Evolutionary conservation across 768 basidiomycete species (phyloP).

Genomic region (Tricholoma saponaceum): DNA sequence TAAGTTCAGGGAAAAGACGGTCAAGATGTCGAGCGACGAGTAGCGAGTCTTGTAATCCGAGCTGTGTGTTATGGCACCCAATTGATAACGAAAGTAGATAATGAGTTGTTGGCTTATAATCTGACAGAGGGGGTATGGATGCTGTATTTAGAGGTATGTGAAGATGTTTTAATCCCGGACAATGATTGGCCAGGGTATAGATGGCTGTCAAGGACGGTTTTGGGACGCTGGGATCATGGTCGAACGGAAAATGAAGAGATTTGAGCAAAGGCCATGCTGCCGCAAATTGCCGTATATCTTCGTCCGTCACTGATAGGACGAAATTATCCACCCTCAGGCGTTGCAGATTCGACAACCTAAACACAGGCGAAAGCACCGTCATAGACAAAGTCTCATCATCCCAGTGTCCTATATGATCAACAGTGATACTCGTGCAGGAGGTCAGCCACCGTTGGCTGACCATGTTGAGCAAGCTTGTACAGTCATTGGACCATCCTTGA

Average conservation of each 20-base stretch:
- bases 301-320: background rate
- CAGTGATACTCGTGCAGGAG: background rate
- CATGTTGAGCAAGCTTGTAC: background rate
- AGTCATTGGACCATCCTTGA: slow-evolving; percentile 2
- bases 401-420: slow-evolving; percentile 3
- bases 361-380: background rate
- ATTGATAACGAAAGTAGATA: background rate
- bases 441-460: background rate
- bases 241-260: background rate
- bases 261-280: slow-evolving; percentile 1
- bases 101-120: background rate
- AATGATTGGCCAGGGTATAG: background rate
- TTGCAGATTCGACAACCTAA: background rate
- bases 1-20: background rate
- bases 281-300: background rate
- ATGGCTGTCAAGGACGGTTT: background rate
- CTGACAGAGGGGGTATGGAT: background rate
- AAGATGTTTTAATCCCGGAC: background rate
- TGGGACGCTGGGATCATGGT: background rate
- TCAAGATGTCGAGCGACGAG: slow-evolving; percentile 4
- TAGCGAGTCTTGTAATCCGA: background rate
- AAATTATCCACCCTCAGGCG: background rate
- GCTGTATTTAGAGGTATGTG: background rate
- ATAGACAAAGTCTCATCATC: background rate
- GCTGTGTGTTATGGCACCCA: background rate